Base-by-base conservation (phyloP, 352 stramenopile species). In the Phytopythium aichiense region DNA sequence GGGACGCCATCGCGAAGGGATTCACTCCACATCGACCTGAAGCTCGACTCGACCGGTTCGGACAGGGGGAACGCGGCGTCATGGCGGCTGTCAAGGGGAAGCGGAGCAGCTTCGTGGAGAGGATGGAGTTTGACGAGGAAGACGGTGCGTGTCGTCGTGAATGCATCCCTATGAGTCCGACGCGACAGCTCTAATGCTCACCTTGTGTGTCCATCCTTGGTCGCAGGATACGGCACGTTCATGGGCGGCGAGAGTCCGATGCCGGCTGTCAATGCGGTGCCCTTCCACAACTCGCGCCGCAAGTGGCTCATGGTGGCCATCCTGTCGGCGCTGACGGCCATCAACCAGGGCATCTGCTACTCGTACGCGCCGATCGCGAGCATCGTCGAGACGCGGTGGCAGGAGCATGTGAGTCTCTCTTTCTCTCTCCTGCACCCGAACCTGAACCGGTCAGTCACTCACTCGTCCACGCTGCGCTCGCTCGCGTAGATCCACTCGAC, bases 281-380 rank as follows among this genome's bases (percentile, higher is more conserved):
- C 35, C 15, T 33, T 43, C 23, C 22, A 31, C 13, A 23, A 56
- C 9, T 28, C 58, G 16, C 22, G 28, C 1, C 69, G 65, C 42
- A 90, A 87, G 62, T 90, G 81, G 81, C 61, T 87, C 55, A 91
- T 92, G 83, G 57, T 92, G 38, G 60, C 64, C n/a, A 71, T 92
- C 40, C 63, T 92, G 23, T 90, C 80, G 2, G 38, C 79, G 31
- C 76, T 92, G 18, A 84, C 78, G 28, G 79, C 69, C 22, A 58
- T 89, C 22, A 92, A 92, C 58, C 83, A 90, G 55, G 79, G 74
- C 25, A 84, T 92, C 54, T 92, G 83, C 66, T 90, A 88, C 68
- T 88, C 83, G 25, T 92, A 91, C 56, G 83, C 83, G 20, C 83
- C 83, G 5, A 88, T 92, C 52, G 79, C 79, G 22, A 84, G 73